phyloP scores from a whole-genome alignment of 1,284 basidiomycete genomes.

The Vanrija pseudolonga region DNA sequence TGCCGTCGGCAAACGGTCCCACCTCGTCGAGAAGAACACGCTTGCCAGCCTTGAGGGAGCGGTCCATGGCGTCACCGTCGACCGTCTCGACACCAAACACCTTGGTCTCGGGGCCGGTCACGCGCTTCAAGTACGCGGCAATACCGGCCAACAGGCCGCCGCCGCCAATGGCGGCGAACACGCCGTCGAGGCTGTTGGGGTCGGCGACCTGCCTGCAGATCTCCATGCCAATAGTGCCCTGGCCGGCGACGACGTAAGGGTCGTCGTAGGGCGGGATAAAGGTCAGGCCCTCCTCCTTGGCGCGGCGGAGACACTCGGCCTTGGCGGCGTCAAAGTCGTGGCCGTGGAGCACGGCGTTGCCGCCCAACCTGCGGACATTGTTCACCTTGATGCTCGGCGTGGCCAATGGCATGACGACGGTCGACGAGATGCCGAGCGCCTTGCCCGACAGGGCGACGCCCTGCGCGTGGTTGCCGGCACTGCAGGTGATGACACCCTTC shows the following conservation, averaged over 20 bases:
- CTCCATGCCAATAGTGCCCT: conserved; percentile 93
- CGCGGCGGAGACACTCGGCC: conserved; percentile 83
- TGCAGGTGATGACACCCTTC: conserved; percentile 98
- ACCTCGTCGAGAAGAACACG: conserved; percentile 83
- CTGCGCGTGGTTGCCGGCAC: conserved; percentile 97
- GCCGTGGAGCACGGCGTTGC: conserved; percentile 90
- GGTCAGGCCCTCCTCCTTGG: conserved; percentile 68
- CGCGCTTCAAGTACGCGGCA: conserved; percentile 86
- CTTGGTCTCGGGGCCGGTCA: conserved; percentile 77
- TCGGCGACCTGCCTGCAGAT: conserved; percentile 80
- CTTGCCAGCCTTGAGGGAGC: conserved; percentile 71
- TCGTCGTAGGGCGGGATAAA: conserved; percentile 98
- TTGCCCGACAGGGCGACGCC: conserved; percentile 92
- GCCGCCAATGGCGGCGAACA: conserved; percentile 89
- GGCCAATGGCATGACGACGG: conserved; percentile 95
- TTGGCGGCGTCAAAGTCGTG: conserved; percentile 96
- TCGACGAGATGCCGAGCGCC: conserved; percentile 83
- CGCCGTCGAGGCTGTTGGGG: conserved; percentile 70
- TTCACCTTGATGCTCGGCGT: conserved; percentile 95
- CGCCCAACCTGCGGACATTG: conserved; percentile 88
- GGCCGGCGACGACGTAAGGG: conserved; percentile 93
- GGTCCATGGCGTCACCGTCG: conserved; percentile 90
- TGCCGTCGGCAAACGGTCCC: conserved; percentile 97
- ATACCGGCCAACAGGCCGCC: conserved; percentile 90
- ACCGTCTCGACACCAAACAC: conserved; percentile 92